These are phyloP conservation scores for Globisporangium nagaii DNA, from an alignment of 352 stramenopile genomes.

Conservation along the genomic window DNA sequence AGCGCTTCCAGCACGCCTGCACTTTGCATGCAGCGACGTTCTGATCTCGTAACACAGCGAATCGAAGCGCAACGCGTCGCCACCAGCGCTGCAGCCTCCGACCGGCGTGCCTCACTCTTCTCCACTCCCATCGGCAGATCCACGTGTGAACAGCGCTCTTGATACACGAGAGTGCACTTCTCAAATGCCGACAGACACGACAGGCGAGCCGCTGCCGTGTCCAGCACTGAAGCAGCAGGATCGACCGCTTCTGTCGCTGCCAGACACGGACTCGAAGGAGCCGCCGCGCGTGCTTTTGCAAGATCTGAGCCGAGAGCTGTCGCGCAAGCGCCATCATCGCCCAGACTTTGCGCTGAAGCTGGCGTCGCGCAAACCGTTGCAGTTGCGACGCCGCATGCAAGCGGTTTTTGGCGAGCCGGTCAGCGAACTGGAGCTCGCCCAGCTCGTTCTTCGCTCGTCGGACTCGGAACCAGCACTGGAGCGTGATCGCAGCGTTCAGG, in stretches of 20 bases:
- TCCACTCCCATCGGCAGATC: conserved; percentile 20
- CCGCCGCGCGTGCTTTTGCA: conserved; percentile 47
- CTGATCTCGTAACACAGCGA: neutral
- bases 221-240: conserved; percentile 36
- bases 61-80: conserved; percentile 8
- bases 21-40: neutral
- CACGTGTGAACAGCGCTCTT: conserved; percentile 13
- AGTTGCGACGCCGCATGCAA: conserved; percentile 17
- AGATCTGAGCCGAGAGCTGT: conserved; percentile 31
- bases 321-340: conserved; percentile 24
- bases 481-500: conserved; percentile 20
- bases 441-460: conserved; percentile 13
- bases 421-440: conserved; percentile 9
- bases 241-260: conserved; percentile 6
- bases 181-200: conserved; percentile 1
- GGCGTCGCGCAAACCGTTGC: conserved; percentile 33
- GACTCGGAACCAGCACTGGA: conserved; percentile 37
- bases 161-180: conserved; percentile 8
- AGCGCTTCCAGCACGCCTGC: neutral
- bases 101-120: neutral
- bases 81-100: conserved; percentile 46
- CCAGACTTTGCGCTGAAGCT: conserved; percentile 34
- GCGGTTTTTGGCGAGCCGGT: conserved; percentile 1
- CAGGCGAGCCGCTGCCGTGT: conserved; percentile 18
- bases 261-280: conserved; percentile 12